Conservation (phyloP, 345 rosid genomes). For the Rhodamnia rubescens region DNA sequence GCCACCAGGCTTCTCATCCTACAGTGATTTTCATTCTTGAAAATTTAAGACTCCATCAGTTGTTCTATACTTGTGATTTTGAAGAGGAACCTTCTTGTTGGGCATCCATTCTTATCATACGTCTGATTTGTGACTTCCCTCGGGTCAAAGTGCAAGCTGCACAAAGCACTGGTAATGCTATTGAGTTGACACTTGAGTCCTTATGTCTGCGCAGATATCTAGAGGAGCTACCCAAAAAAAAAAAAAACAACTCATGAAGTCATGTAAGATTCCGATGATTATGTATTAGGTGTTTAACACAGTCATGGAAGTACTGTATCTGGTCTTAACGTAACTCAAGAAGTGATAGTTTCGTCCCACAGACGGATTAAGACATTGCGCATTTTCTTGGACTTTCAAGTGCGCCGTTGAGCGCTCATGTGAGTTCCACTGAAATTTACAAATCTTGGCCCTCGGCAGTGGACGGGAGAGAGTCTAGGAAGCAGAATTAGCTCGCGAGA, state of each 20-base stretch:
- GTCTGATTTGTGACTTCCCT: background rate
- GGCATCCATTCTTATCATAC: background rate
- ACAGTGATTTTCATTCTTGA: background rate
- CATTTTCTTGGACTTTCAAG: background rate
- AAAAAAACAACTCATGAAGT: background rate
- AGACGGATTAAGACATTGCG: background rate
- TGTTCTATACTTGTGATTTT: background rate
- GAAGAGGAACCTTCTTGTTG: background rate
- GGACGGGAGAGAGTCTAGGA: background rate
- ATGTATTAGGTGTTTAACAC: background rate
- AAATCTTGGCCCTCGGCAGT: background rate
- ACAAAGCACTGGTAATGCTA: background rate
- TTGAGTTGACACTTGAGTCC: background rate
- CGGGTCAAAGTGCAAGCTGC: background rate
- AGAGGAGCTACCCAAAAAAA: background rate
- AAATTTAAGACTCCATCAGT: background rate
- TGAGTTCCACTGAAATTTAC: background rate
- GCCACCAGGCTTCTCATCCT: background rate
- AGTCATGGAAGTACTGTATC: background rate
- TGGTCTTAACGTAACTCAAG: background rate
- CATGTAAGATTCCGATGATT: background rate
- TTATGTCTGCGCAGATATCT: background rate
- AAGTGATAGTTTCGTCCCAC: background rate
- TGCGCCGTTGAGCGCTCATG: background rate
- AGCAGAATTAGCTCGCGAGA: background rate